Evolutionary conservation across 805 yeast genomes (phyloP), one percentile per base, ranked within the genome.

Genomic region (Metschnikowia colocasiae): DNA sequence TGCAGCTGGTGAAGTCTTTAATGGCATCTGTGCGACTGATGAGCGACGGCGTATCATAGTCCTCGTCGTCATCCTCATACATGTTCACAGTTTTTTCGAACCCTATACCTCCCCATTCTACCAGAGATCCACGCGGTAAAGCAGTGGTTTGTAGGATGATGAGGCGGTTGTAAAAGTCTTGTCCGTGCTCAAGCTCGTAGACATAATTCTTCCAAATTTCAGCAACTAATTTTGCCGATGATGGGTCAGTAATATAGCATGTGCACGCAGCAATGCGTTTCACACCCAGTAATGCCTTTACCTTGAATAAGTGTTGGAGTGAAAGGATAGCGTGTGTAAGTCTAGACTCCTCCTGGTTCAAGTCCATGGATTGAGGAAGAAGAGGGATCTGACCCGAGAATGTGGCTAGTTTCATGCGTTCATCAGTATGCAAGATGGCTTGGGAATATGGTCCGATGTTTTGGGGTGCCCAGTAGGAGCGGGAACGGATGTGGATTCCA

Each of bases 401-500:
- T 31, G 75, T 72, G 2, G 85, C 82, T 6, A 81, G 64, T 23
- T 74, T 65, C 47, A 80, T 78, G 8, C 45, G 45, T 2, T 49
- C 49, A 12, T 49, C 49, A 16, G 60, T 60, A 52, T 80, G 82
- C 4, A 76, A 64, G 9, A 82, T 80, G 0, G 91, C 79, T 64
- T 94, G 99, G 0, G 99, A 92, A 61, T 94, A 94, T 0, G 99
- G 99, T 0, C 99, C 99, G 39, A 94, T 94, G 56, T 94, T 94
- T 31, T 96, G 92, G 0, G 99, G 99, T 0, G 97, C 98, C 99
- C 99, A 94, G 62, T 87, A 91, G 34, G 97, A 90, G 49, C 91
- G 75, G 1, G 97, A 90, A 57, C 94, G 92, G 7, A 94, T 89
- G 59, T 94, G 98, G 13, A 92, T 69, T 0, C 98, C 97, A 26